Conservation (phyloP, 1,284 basidiomycete genomes). For the Stereum hirsutum region DNA sequence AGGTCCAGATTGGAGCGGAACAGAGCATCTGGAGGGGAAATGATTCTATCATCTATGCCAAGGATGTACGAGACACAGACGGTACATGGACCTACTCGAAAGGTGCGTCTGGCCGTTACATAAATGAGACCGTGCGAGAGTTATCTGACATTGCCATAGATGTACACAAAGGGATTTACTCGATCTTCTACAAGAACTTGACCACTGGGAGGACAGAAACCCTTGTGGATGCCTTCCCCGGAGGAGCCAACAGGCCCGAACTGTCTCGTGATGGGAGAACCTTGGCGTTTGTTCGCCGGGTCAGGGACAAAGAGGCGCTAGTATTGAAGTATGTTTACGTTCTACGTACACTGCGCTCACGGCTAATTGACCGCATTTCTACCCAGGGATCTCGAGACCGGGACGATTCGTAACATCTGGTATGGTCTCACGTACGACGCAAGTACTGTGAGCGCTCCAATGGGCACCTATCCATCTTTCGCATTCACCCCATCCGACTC, state of each 20-base stretch:
- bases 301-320: slow-evolving; percentile 62
- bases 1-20: slow-evolving; percentile 66
- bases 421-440: slow-evolving; percentile 61
- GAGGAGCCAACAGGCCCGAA: slow-evolving; percentile 64
- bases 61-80: slow-evolving; percentile 46
- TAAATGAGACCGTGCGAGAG: background rate
- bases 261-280: slow-evolving; percentile 61
- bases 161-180: slow-evolving; percentile 60
- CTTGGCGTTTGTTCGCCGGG: slow-evolving; percentile 63
- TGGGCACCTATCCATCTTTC: slow-evolving; percentile 71
- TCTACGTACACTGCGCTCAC: too few species aligned
- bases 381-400: slow-evolving; percentile 54
- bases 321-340: slow-evolving; percentile 58
- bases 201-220: slow-evolving; percentile 41
- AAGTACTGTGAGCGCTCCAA: slow-evolving; percentile 52
- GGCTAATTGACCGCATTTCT: slow-evolving; percentile 2
- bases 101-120: slow-evolving; percentile 27
- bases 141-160: slow-evolving; percentile 28
- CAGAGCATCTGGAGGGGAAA: slow-evolving; percentile 53
- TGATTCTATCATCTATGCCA: slow-evolving; percentile 54
- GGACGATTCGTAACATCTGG: slow-evolving; percentile 58
- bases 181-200: slow-evolving; percentile 54
- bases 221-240: slow-evolving; percentile 47
- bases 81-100: slow-evolving; percentile 53
- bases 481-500: slow-evolving; percentile 53